Base-by-base conservation (phyloP, 768 basidiomycete species). In the Boletus sp. region DNA sequence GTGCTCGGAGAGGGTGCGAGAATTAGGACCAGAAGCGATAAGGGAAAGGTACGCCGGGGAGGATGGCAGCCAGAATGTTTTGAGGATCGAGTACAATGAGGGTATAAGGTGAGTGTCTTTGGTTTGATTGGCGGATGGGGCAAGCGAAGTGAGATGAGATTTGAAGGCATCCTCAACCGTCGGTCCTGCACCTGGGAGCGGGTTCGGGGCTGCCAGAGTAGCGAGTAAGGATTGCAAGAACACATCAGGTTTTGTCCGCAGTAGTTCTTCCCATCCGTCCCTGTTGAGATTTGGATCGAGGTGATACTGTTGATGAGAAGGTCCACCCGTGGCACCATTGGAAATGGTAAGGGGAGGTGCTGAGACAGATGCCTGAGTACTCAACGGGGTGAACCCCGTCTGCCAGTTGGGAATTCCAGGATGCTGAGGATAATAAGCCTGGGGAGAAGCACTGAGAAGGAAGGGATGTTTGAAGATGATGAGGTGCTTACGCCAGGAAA, bases 11-110 rank as follows among this genome's bases (percentile, higher is more conserved):
- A 86, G 84, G 0, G 83, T 87, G 39, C 88, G 84, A 11, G 85
- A 77, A 10, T 84, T 83, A 1, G 87, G 80, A n/a, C 71, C 70
- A 2, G 88, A 89, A 28, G 87, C 87, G 10, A 89, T 90, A 39
- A 90, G 77, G 0, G 85, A 83, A 61, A 90, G 89, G 65, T 90
- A 92, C 0, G 84, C 78, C 0, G 90, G 89, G 0, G 89, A 90
- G 0, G 84, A 84, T 0, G 90, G 90, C 14, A 92, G 77, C 90
- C 90, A 92, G 61, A 92, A 92, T 0, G 90, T 90, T 68, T 89
- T 90, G 41, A 92, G 76, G 57, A 89, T 81, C 7, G 86, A 87
- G 67, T 92, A 92, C 0, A 91, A 74, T 0, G 84, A 81, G 0
- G 90, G 89, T 36, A 88, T 86, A 14, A 81, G 70, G 50, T 82